Evolutionary conservation across 345 rosid genomes (phyloP), one percentile per base, ranked within the genome.

Genomic region (Bruguiera gymnorhiza): DNA sequence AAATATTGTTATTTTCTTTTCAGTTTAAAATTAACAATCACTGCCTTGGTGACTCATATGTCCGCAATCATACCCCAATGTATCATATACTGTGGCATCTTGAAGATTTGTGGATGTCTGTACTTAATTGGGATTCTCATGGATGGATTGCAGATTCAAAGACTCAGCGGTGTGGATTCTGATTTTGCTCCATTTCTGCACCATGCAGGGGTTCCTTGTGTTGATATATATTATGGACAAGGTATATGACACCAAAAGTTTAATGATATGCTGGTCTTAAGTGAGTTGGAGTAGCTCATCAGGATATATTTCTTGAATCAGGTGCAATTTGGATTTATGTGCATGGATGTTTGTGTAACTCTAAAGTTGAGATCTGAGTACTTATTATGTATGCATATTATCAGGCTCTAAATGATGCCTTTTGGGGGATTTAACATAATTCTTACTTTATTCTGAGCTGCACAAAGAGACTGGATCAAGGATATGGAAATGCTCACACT

Each of bases 131-230:
- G 48, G 60, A 34, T 61, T 54, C 63, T 31, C 71, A 51, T 68
- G 31, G 29, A 30, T 76, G 70, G 58, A 54, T 59, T 80, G 77
- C 85, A 95, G 99, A 88, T 95, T 53, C 80, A 90, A 78, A 87
- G 97, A 79, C 92, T 95, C 24, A 73, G 94, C 66, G 87, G 89
- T 56, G 89, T 87, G 46, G 91, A 90, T 81, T 95, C 99, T 51
- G 99, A 95, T 80, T 95, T 90, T 76, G 90, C 90, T 54, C 87
- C 98, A n/a, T 95, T 95, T 83, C 80, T 95, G 84, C 99, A 92
- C 23, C 93, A 87, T 82, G 96, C 91, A 0, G 99, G 99, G 62
- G 74, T 95, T 78, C 90, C 99, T 21, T 95, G 96, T 48, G 72
- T 87, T 46, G 99, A 95, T 81, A 80, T 92, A 62, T 95, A 90